Evolutionary conservation across 139 green algal genomes (phyloP), one percentile per base, ranked within the genome.

Genomic region (Eudorina sp.): DNA sequence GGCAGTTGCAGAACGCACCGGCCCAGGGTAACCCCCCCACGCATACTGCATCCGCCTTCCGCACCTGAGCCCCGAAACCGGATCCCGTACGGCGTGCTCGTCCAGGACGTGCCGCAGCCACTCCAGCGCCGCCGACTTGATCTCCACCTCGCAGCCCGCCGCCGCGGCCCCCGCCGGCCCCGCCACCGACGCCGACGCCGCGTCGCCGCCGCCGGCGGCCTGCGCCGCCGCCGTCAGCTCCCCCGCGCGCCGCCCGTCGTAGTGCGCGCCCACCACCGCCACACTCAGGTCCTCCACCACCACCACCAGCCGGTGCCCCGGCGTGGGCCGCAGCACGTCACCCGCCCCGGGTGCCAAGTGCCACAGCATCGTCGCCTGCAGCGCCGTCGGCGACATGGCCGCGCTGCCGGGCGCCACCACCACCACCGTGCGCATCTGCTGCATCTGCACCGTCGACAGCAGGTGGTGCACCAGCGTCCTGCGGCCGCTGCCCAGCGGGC

Each of bases 271-370:
- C 25, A 53, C 72, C 0, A 73, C 86, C 51, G 55, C 66, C 34
- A 60, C 76, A 75, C 72, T 74, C 34, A 93, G 21, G 55, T 93
- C 90, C 48, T 93, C 87, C 75, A 93, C 83, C 83, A 90, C 36
- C 66, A 93, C 18, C 53, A 93, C 85, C 75, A 93, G 43, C 43
- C 74, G 34, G 64, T 76, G 58, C 19, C 90, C 90, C 48, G 74
- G 70, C 8, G 72, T 72, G 1, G 90, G 85, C 45, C 90, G 75
- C 46, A 91, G 45, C 0, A 1, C 23, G 53, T 18, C 38, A 27
- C 36, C 43, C 4, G 53, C 68, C 0, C 43, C 83, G 3, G 31
- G 43, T 23, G 41, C 38, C 55, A 93, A 53, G 46, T 80, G 64
- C 86, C 86, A 91, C 31, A 72, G 13, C 36, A 93, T 25, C 43